Percentiles rank a stretch among this genome's conserved stretches.
Evolutionary conservation across 2,329 filamentous ascomycete species (phyloP).

Genomic region (Dactylellina parvicollis): DNA sequence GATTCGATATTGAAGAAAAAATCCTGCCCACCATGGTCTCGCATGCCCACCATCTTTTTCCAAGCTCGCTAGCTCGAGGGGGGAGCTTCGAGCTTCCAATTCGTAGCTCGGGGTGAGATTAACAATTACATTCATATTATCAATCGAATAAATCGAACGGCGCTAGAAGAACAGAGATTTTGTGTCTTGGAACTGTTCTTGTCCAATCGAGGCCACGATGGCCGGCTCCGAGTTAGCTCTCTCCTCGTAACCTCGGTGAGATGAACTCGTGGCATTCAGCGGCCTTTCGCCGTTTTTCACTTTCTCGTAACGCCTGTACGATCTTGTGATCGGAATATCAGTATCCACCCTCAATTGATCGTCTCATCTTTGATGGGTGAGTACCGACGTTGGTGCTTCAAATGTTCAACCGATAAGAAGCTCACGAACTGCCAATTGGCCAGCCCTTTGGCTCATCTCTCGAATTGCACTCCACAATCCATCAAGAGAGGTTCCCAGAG

Average conservation of each 20-base stretch:
- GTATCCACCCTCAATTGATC: slow-evolving; percentile 39
- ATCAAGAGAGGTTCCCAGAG: slow-evolving; percentile 22
- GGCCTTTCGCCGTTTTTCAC: slow-evolving; percentile 1
- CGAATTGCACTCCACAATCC: slow-evolving; percentile 7
- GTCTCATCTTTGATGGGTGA: slow-evolving; percentile 9
- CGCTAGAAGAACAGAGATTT: slow-evolving; percentile 47
- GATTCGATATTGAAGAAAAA: slow-evolving; percentile 32
- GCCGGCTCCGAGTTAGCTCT: slow-evolving; percentile 9
- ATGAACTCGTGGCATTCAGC: slow-evolving; percentile 44
- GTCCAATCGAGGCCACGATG: slow-evolving; percentile 28
- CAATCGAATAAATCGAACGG: slow-evolving; percentile 46
- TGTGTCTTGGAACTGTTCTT: slow-evolving; percentile 23
- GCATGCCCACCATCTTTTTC: slow-evolving; percentile 39
- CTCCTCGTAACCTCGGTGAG: background rate
- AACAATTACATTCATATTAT: slow-evolving; percentile 30
- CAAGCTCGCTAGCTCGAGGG: slow-evolving; percentile 27
- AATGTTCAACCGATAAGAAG: slow-evolving; percentile 30
- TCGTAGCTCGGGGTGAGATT: slow-evolving; percentile 13
- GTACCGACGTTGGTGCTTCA: background rate
- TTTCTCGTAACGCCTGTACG: slow-evolving; percentile 5
- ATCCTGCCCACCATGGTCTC: slow-evolving; percentile 12
- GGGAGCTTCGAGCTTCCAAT: slow-evolving; percentile 51
- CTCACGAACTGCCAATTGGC: slow-evolving; percentile 21
- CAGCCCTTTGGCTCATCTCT: slow-evolving; percentile 34
- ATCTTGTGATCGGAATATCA: slow-evolving; percentile 47